Evolutionary conservation across 1,139 yeast species (phyloP).

Genomic region (Pichia sp.): DNA sequence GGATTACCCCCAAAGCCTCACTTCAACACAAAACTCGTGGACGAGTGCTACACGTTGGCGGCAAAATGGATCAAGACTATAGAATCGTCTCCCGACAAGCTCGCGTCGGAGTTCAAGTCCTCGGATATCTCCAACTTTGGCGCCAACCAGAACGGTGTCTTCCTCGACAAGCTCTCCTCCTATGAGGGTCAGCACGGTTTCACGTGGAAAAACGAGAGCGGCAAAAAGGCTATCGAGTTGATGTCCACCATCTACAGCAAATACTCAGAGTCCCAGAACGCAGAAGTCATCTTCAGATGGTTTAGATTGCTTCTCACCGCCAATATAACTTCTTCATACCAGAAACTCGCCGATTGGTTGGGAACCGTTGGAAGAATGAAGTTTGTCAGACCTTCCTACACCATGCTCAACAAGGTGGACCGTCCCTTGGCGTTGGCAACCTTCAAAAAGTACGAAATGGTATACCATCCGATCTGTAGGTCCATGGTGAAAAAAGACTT

Average conservation of each 20-base stretch:
- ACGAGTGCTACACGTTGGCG: slow-evolving; percentile 64
- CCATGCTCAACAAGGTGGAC: slow-evolving; percentile 60
- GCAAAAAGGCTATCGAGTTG: slow-evolving; percentile 37
- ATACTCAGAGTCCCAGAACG: slow-evolving; percentile 55
- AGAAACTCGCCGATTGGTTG: slow-evolving; percentile 69
- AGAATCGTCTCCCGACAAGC: slow-evolving; percentile 27
- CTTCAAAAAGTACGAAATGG: slow-evolving; percentile 52
- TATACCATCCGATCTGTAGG: slow-evolving; percentile 84
- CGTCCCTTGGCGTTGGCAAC: slow-evolving; percentile 61
- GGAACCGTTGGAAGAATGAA: slow-evolving; percentile 95
- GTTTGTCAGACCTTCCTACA: slow-evolving; percentile 84
- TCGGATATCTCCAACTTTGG: slow-evolving; percentile 54
- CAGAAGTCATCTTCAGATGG: slow-evolving; percentile 81
- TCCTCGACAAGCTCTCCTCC: slow-evolving; percentile 64
- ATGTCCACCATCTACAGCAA: slow-evolving; percentile 45
- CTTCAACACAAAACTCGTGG: slow-evolving; percentile 75
- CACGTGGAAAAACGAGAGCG: slow-evolving; percentile 32
- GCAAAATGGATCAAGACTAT: slow-evolving; percentile 54
- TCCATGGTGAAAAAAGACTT: slow-evolving; percentile 72
- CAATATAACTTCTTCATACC: slow-evolving; percentile 43
- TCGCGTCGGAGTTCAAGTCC: slow-evolving; percentile 30
- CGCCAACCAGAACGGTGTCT: slow-evolving; percentile 74
- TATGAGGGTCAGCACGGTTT: slow-evolving; percentile 36
- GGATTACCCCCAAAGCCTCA: slow-evolving; percentile 87
- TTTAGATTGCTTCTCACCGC: slow-evolving; percentile 59